phyloP scores from a whole-genome alignment of 441 rosid genomes.

The Daphne laureola region DNA sequence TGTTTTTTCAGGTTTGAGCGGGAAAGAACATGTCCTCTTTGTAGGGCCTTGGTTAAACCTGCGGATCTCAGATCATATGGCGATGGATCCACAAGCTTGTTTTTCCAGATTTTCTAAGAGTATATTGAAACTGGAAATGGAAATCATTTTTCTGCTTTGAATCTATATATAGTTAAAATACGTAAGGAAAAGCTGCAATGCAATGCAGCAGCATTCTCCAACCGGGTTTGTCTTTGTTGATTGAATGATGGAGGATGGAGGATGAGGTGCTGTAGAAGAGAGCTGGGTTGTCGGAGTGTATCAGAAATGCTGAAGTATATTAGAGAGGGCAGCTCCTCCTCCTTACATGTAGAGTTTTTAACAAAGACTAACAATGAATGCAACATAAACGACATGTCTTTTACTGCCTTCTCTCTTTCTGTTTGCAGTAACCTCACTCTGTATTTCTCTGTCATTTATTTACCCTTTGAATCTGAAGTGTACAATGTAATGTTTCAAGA shows the following conservation, averaged over 20 bases:
- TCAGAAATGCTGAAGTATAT: conserved; percentile 18
- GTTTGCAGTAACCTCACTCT: too few relatives aligned
- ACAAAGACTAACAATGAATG: conserved; percentile 14
- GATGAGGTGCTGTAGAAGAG: conserved; percentile 18
- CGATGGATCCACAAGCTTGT: conserved; percentile 67
- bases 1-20: conserved; percentile 55
- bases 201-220: conserved; percentile 7
- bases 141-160: conserved; percentile 15
- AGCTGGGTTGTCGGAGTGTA: conserved; percentile 22
- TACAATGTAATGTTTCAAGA: too few relatives aligned
- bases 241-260: conserved; percentile 8
- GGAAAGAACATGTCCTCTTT: conserved; percentile 72
- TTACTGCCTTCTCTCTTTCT: too few relatives aligned
- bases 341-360: conserved; percentile 1
- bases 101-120: conserved; percentile 53
- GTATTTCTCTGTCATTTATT: too few relatives aligned
- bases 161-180: conserved; percentile 4
- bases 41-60: conserved; percentile 64
- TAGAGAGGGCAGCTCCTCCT: conserved; percentile 7
- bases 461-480: too few relatives aligned
- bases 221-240: conserved; percentile 19
- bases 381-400: conserved; percentile 16
- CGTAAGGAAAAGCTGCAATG: conserved; percentile 12
- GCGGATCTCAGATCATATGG: conserved; percentile 69
- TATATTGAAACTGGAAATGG: conserved; percentile 11